Evolutionary conservation across 345 rosid genomes (phyloP).

Genomic region (Rhodamnia argentea): DNA sequence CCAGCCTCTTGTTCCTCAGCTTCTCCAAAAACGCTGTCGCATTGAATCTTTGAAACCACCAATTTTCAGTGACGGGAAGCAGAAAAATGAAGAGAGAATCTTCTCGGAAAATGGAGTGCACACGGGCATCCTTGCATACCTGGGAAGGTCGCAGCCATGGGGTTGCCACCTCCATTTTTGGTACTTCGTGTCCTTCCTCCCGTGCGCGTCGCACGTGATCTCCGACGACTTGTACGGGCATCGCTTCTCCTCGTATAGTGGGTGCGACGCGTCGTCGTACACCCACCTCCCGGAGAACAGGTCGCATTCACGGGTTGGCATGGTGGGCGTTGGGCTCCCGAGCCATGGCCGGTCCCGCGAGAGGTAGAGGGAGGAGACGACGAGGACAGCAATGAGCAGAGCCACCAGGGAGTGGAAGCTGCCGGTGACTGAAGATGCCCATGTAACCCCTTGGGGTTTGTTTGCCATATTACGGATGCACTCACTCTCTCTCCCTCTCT

Average conservation of each 20-base stretch:
- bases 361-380: conserved; percentile 26
- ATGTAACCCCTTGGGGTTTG: neutral
- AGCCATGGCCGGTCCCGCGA: neutral
- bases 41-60: conserved; percentile 39
- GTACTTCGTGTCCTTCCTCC: conserved; percentile 53
- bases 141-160: conserved; percentile 60
- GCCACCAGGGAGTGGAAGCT: conserved; percentile 58
- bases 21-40: conserved; percentile 53
- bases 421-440: conserved; percentile 14
- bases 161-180: conserved; percentile 88
- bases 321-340: neutral
- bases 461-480: neutral
- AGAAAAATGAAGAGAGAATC: neutral
- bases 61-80: neutral
- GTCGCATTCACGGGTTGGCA: conserved; percentile 22
- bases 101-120: neutral
- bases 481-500: neutral
- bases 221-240: conserved; percentile 69
- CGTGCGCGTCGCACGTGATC: conserved; percentile 66
- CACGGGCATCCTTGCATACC: conserved; percentile 13
- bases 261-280: conserved; percentile 44
- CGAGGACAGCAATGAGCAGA: conserved; percentile 36
- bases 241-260: conserved; percentile 55
- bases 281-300: conserved; percentile 75
- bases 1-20: conserved; percentile 77